Evolutionary conservation across 2,329 filamentous ascomycete species (phyloP).

Genomic region (Incumbomyces lentus): DNA sequence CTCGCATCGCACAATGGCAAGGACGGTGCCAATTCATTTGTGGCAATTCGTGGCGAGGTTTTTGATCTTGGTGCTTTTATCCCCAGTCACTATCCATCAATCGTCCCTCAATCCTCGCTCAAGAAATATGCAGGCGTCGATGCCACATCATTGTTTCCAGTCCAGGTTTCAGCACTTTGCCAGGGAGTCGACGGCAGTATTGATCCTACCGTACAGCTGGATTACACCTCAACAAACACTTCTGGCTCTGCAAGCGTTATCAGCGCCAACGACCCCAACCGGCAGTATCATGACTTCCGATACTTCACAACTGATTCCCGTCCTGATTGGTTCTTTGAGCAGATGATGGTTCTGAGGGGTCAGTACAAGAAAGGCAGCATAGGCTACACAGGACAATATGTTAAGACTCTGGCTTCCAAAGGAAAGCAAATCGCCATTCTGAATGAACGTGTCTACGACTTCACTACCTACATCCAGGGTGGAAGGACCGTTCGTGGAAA

Average conservation of each 20-base stretch:
- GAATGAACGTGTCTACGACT: conserved; percentile 71
- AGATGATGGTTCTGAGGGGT: conserved; percentile 65
- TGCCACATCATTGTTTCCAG: conserved; percentile 78
- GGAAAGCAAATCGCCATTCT: conserved; percentile 68
- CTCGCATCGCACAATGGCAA: conserved; percentile 65
- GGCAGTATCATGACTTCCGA: conserved; percentile 86
- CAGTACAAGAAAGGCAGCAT: conserved; percentile 80
- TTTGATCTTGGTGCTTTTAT: conserved; percentile 70
- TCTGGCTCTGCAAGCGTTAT: conserved; percentile 57
- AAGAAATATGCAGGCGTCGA: conserved; percentile 78
- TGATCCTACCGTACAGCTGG: conserved; percentile 66
- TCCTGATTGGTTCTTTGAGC: conserved; percentile 85
- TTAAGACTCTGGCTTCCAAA: conserved; percentile 55
- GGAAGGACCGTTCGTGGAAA: conserved; percentile 56
- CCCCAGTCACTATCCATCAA: conserved; percentile 66
- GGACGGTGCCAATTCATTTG: conserved; percentile 52
- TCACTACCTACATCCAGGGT: conserved; percentile 71
- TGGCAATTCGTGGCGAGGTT: conserved; percentile 79
- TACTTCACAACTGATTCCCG: conserved; percentile 70
- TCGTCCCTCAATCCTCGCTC: conserved; percentile 51
- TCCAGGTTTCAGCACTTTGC: conserved; percentile 89
- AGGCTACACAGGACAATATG: conserved; percentile 69
- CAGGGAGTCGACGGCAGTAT: conserved; percentile 60
- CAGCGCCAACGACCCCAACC: conserved; percentile 58
- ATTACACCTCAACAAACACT: conserved; percentile 70